Conservation (phyloP, 495 filamentous ascomycete genomes). For the Neurospora intermedia region DNA sequence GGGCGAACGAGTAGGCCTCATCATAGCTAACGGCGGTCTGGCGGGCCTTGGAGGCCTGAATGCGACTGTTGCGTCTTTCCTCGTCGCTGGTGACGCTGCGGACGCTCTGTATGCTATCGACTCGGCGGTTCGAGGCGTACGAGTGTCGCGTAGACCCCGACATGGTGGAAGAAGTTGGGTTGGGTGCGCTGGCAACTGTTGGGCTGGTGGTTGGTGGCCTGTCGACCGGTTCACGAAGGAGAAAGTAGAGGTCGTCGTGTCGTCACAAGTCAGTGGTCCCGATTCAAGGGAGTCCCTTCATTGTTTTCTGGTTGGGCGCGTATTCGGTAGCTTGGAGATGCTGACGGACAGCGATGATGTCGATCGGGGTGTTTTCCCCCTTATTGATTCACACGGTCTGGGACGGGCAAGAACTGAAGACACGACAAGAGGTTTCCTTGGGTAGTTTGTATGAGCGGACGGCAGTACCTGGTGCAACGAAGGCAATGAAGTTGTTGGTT, state of each 20-base stretch:
- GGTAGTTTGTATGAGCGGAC: neutral
- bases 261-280: neutral
- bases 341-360: neutral
- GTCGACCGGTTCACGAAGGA: neutral
- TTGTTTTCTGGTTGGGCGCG: neutral
- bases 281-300: neutral
- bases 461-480: neutral
- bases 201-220: neutral
- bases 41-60: constrained; percentile 27
- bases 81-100: constrained; percentile 16
- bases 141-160: constrained; percentile 31
- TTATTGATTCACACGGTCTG: neutral
- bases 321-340: neutral
- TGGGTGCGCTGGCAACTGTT: neutral
- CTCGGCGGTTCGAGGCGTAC: constrained; percentile 27
- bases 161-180: constrained; percentile 20
- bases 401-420: neutral
- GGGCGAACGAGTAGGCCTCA: constrained; percentile 80
- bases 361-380: neutral
- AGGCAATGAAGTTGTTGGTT: neutral
- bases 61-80: constrained; percentile 18
- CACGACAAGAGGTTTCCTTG: neutral
- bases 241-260: neutral
- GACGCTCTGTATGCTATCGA: constrained; percentile 33
- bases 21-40: constrained; percentile 40